These are phyloP conservation scores for Grifola frondosa DNA, from an alignment of 1,284 basidiomycete species.

Conservation along the genomic window DNA sequence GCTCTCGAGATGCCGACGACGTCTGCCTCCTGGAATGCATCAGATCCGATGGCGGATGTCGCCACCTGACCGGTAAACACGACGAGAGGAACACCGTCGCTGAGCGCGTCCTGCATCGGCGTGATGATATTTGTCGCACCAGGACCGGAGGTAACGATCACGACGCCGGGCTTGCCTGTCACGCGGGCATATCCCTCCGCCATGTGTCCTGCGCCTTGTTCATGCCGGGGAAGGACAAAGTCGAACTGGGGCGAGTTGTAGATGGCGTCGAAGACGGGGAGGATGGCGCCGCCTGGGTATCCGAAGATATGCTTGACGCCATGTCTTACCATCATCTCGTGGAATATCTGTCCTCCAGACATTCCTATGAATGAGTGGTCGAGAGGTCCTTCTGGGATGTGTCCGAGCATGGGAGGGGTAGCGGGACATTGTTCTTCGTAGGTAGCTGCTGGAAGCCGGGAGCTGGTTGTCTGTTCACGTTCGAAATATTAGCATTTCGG, in stretches of 20 bases:
- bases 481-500: conserved; percentile 5
- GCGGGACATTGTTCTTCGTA: conserved; percentile 48
- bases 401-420: conserved; percentile 44
- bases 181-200: conserved; percentile 97
- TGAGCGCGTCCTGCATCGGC: conserved; percentile 96
- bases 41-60: conserved; percentile 95
- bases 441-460: conserved; percentile 70
- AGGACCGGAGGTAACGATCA: conserved; percentile 96
- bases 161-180: conserved; percentile 96
- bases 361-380: conserved; percentile 89
- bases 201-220: conserved; percentile 99
- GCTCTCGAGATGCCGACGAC: conserved; percentile 92
- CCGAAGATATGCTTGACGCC: conserved; percentile 97
- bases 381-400: conserved; percentile 49
- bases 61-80: conserved; percentile 98
- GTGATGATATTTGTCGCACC: conserved; percentile 98
- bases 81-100: conserved; percentile 90
- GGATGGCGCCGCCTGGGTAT: conserved; percentile 96
- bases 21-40: conserved; percentile 99
- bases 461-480: conserved; percentile 54
- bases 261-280: conserved; percentile 99
- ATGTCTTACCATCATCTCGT: conserved; percentile 99
- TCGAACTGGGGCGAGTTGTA: conserved; percentile 96
- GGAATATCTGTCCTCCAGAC: conserved; percentile 96
- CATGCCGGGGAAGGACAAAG: conserved; percentile 94